Base-by-base conservation (phyloP, 805 yeast species). In the Diddensiella caesifluorescens region DNA sequence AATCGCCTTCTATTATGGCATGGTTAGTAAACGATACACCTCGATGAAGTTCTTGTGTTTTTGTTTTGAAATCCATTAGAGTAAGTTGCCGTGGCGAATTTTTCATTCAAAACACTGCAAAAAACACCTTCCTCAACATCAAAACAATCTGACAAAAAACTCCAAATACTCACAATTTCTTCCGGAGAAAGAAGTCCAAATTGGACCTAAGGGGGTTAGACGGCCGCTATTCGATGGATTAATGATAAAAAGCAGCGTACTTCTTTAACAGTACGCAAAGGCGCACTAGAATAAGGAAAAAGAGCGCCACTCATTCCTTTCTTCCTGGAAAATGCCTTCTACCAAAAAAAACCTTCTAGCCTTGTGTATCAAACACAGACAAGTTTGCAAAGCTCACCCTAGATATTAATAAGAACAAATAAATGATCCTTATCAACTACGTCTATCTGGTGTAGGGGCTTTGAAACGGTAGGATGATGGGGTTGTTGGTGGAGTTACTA, bases 161-260 rank as follows among this genome's bases (percentile, higher is more conserved):
- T n/a, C 19, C 13, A 30, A 38, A 22, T 22, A 46, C 74, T 57
- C 62, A 70, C 74, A 50, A 83, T 75, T 72, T 92, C 98, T 70
- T 92, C 98, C 21, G 99, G 98, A 22, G 97, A 88, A 50, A 92
- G 78, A 57, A 92, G 79, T 49, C 99, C 98, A 72, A 92, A 94
- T 72, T 92, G 98, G 61, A 89, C 79, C 83, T 77, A 44, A 18
- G 40, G n/a, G n/a, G n/a, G n/a, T n/a, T n/a, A n/a, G n/a, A n/a
- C 25, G 39, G 4, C 7, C 27, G 10, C 18, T n/a, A 12, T 12
- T 29, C 16, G 19, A 18, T 29, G 6, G n/a, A n/a, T n/a, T n/a
- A n/a, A n/a, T n/a, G n/a, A 35, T 12, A 39, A 27, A 38, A 10
- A 10, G 13, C 10, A 25, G 69, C 80, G 49, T 68, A 80, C 97